Conservation (phyloP, 2,329 filamentous ascomycete species). For the Fusarium caatingaense region DNA sequence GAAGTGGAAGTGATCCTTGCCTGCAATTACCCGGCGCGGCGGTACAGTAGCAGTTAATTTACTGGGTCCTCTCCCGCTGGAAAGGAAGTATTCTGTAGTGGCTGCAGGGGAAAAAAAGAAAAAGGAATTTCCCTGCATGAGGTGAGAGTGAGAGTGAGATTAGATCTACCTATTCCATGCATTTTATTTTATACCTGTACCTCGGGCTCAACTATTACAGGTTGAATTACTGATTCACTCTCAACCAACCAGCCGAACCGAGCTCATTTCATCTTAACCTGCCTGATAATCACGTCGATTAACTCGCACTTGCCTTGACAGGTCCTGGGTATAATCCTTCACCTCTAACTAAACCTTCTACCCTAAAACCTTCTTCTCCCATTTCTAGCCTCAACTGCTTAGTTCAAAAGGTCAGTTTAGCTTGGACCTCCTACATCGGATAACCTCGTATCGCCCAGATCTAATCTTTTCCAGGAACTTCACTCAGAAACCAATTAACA, state of each 20-base stretch:
- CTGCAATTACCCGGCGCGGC: conserved; percentile 34
- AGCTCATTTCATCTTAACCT: conserved; percentile 20
- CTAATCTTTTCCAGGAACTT: conserved; percentile 24
- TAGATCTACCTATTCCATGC: conserved; percentile 1
- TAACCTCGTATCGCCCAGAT: conserved; percentile 10
- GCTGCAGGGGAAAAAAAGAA: conserved; percentile 20
- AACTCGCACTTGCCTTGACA: background rate
- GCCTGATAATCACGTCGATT: conserved; percentile 13
- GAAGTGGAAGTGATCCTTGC: background rate
- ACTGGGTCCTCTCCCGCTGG: conserved; percentile 20
- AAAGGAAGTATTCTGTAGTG: conserved; percentile 20
- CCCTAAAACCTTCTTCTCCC: background rate
- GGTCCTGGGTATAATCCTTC: background rate
- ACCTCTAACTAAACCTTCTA: background rate
- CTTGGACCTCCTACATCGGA: conserved; percentile 30
- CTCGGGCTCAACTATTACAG: background rate
- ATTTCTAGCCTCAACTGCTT: conserved; percentile 9
- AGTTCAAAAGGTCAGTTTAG: conserved; percentile 31
- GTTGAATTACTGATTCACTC: conserved; percentile 31
- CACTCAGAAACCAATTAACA: background rate
- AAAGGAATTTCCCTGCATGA: conserved; percentile 18
- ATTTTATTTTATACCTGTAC: background rate
- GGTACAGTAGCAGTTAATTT: conserved; percentile 16
- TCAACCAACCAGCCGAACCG: background rate
- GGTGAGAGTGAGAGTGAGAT: conserved; percentile 14